Base-by-base conservation (phyloP, 371 early-diverging fungal species). In the Rhizopus arrhizus region DNA sequence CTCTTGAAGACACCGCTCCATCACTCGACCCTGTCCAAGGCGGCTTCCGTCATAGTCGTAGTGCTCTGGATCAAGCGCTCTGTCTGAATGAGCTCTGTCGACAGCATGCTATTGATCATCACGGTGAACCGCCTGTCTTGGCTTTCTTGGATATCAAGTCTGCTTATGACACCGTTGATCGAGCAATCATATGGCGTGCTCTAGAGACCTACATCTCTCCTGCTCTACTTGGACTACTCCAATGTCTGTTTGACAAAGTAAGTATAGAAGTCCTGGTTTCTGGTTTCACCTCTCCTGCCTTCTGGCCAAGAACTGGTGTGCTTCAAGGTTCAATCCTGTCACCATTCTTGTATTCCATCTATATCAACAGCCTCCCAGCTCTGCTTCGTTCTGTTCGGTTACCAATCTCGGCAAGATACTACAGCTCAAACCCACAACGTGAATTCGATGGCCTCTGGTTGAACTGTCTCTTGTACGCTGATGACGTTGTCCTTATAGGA, bases 1-100 rank as follows among this genome's bases (percentile, higher is more conserved):
- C 16, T 10, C 58, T 61, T 4, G 34, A 9, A 8, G n/a, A 9
- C 5, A 13, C 10, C 6, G 51, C 68, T 5, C 68, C 72, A 2
- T 40, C 47, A 2, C 40, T 62, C 4, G 68, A 77, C 33, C 13
- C 65, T 0, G 70, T 59, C 3, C 71, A 77, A 61, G 74, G 72
- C 41, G 74, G 74, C 4, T 77, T 77, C 38, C 68, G 66, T 3
- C 31, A 49, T 9, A 40, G 47, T 2, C 61, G 70, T 4, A 54
- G 73, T 58, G 55, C 71, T 8, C 45, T 74, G 0, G 74, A 70
- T 16, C 74, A 72, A 57, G 69, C 73, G 0, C 43, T 69, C 0
- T 65, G 65, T 53, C 61, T 71, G 0, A 11, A 55, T 32, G 55
- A 55, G 40, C 31, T 55, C 13, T 55, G 55, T 15, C 55, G 42